Evolutionary conservation across 768 basidiomycete species (phyloP), one percentile per base, ranked within the genome.

Genomic region (Epithele typhae): DNA sequence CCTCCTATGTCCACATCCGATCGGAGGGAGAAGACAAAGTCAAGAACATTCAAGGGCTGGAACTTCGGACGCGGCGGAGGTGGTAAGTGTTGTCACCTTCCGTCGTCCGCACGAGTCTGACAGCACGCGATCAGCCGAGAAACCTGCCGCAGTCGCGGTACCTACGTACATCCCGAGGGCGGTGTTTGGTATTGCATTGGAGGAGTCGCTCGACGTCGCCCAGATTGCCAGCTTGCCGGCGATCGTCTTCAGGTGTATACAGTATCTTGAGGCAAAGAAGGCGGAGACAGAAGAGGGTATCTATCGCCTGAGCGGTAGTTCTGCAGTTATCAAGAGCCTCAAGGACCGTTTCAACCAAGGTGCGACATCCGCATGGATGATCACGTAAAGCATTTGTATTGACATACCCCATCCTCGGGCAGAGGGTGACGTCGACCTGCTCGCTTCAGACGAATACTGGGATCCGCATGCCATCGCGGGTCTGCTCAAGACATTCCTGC

Each of bases 401-500:
- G 27, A 42, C 41, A 14, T 30, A n/a, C n/a, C n/a, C 27, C 8
- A 7, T 7, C 27, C 27, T 14, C 14, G 27, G 27, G 27, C 58
- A 93, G 96, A 99, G 73, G 95, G 94, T n/a, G 96, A 99, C 65
- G 77, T 97, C 46, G 86, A 97, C 63, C 76, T 99, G 10, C 71
- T 95, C 30, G 81, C 77, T 30, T 81, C 84, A 8, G 90, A 92
- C 63, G 94, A 96, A 60, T 90, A 86, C 58, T 96, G 91, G 88
- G 96, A 99, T 69, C 92, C 92, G 36, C 94, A 99, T 64, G 96
- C 96, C 30, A 89, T 99, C 51, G 88, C 96, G 40, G 96, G 95
- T 3, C 73, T 99, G 51, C 73, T 99, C 49, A 99, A 99, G 71
- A 79, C 81, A 43, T 99, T 86, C 70, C 70, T 99, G 57, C 85